These are phyloP conservation scores for Periconia sp. DNA, from an alignment of 2,329 filamentous ascomycete species.

Conservation along the genomic window DNA sequence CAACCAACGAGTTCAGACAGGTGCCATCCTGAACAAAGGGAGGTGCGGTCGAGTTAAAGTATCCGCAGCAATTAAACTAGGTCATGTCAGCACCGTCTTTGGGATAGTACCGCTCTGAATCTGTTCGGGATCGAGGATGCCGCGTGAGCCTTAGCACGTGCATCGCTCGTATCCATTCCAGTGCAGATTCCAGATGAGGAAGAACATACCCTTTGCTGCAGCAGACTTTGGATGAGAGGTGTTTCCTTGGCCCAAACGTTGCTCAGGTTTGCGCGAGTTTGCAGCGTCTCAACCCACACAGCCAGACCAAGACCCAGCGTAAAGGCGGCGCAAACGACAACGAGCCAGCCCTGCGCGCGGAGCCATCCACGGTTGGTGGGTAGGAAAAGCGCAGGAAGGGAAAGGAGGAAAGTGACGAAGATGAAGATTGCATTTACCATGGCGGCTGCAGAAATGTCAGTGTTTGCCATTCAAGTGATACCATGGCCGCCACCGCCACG, in stretches of 20 bases:
- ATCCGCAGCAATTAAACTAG: conserved; percentile 82
- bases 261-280: conserved; percentile 67
- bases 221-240: conserved; percentile 65
- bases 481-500: conserved; percentile 29
- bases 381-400: conserved; percentile 73
- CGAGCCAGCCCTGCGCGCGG: conserved; percentile 70
- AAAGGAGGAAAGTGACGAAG: conserved; percentile 71
- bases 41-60: conserved; percentile 73
- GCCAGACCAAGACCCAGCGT: conserved; percentile 67
- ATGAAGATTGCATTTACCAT: conserved; percentile 76
- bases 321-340: conserved; percentile 70
- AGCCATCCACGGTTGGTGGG: conserved; percentile 71
- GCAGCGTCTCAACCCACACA: conserved; percentile 73
- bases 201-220: conserved; percentile 70
- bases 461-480: conserved; percentile 19
- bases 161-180: conserved; percentile 2
- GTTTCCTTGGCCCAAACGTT: conserved; percentile 66
- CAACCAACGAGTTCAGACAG: conserved; percentile 73
- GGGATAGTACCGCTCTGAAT: conserved; percentile 11
- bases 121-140: conserved; percentile 5
- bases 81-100: conserved; percentile 24
- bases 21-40: conserved; percentile 72
- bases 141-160: conserved; percentile 13
- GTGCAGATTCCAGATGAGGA: conserved; percentile 8
- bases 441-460: conserved; percentile 58